These are phyloP conservation scores for Candida hungchunana DNA, from an alignment of 805 yeast species.

Conservation along the genomic window DNA sequence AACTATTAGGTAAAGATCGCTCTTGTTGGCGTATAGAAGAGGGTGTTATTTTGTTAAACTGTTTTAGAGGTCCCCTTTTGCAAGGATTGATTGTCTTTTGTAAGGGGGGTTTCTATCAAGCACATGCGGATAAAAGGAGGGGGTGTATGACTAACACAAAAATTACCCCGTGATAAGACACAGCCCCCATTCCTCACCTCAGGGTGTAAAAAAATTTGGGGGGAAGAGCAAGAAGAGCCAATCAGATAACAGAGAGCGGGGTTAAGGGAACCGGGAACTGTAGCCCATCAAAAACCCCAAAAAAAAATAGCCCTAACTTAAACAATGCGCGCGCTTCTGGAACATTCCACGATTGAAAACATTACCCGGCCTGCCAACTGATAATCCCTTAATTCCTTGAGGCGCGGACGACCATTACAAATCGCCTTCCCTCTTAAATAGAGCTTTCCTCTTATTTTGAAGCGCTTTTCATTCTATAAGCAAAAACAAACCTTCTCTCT, in stretches of 20 bases:
- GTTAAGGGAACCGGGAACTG: background rate
- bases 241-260: background rate
- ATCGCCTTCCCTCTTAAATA: background rate
- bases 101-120: too few relatives aligned
- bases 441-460: background rate
- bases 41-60: too few relatives aligned
- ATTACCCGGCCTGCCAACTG: constrained; percentile 18
- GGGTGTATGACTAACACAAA: too few relatives aligned
- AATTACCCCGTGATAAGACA: too few relatives aligned
- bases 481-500: background rate
- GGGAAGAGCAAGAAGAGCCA: too few relatives aligned
- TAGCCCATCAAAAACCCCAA: constrained; percentile 4
- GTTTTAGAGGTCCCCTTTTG: too few relatives aligned
- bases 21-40: too few relatives aligned
- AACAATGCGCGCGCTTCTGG: constrained; percentile 7
- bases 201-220: too few relatives aligned
- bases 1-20: too few relatives aligned
- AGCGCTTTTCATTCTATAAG: background rate
- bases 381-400: background rate
- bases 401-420: constrained; percentile 1
- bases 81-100: too few relatives aligned
- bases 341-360: constrained; percentile 6
- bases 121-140: too few relatives aligned
- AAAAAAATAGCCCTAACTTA: constrained; percentile 7
- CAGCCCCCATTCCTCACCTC: too few relatives aligned